Evolutionary conservation across 345 rosid species (phyloP), one percentile per base, ranked within the genome.

Genomic region (Eutrema japonicum): DNA sequence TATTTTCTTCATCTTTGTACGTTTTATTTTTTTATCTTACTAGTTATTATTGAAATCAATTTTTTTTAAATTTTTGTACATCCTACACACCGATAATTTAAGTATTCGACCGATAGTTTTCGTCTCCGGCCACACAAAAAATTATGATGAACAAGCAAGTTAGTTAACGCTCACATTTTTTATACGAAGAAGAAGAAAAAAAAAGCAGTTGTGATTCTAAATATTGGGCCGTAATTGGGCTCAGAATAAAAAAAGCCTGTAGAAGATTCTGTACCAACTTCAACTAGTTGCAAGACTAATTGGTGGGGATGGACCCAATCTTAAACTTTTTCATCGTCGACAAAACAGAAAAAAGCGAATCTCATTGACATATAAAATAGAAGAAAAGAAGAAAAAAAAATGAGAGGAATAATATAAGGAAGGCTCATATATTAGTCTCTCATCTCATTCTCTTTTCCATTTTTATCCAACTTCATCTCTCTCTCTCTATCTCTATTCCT

Each of bases 401-500:
- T 41, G 53, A 49, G 55, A 49, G 33, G 56, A 35, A 13, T 51
- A 49, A 70, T 48, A 26, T 48, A 26, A 72, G 45, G 52, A 57
- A 37, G 76, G 74, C 80, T 68, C 66, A 11, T 58, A 68, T 76
- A 74, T 64, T 74, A 68, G 43, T 68, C 46, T 78, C 40, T 3
- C 32, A 33, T 78, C 37, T 8, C 10, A 36, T 27, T 11, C 32
- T 18, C 75, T 41, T 36, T 79, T 26, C 56, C 30, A 29, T 54
- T 54, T 47, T 63, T 64, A 30, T 70, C 38, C 40, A 75, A 62
- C 62, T 59, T 66, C 78, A 42, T 53, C 58, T 71, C 71, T 42
- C 70, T 78, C 63, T 66, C 73, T 71, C 66, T 74, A 59, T 48
- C 58, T 62, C 60, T 9, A 7, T 71, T 70, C 41, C 70, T 78